A percentile compares a stretch with the other conserved stretches of the same genome.
These are phyloP conservation scores for Arthroderma uncinatum DNA, from an alignment of 2,329 filamentous ascomycete genomes.

Conservation along the genomic window DNA sequence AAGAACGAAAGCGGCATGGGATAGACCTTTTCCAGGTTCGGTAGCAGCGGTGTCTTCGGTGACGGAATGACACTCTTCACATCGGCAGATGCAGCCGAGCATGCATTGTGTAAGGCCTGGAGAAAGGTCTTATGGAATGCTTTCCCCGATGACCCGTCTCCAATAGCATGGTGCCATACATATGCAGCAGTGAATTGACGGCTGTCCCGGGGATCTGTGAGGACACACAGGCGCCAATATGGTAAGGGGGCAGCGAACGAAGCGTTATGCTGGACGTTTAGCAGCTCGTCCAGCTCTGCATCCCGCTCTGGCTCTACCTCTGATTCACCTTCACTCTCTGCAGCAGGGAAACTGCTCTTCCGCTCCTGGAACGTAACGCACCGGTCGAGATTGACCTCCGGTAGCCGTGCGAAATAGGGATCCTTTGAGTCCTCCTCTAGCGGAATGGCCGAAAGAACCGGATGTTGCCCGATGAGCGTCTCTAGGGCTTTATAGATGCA, in stretches of 20 bases:
- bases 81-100: constrained; percentile 9
- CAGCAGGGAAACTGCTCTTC: background rate
- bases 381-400: constrained; percentile 29
- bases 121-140: constrained; percentile 37
- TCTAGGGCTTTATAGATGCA: constrained; percentile 30
- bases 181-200: constrained; percentile 35
- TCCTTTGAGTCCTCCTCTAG: constrained; percentile 31
- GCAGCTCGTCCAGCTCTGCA: constrained; percentile 31
- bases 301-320: constrained; percentile 29
- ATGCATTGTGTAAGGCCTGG: constrained; percentile 22
- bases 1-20: constrained; percentile 29
- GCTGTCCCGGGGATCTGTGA: constrained; percentile 19
- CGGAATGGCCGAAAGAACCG: constrained; percentile 35
- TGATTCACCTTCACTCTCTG: constrained; percentile 23
- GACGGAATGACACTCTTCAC: constrained; percentile 17
- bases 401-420: constrained; percentile 37
- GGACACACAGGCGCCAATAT: constrained; percentile 37
- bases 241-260: constrained; percentile 28
- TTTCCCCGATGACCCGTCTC: constrained; percentile 37
- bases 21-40: constrained; percentile 33
- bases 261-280: constrained; percentile 34
- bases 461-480: constrained; percentile 31
- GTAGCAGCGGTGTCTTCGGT: constrained; percentile 26
- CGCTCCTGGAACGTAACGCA: background rate
- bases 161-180: constrained; percentile 40